Percentiles rank a stretch among this genome's conserved stretches.
phyloP scores from a whole-genome alignment of 169 alveolate species.

The Neospora caninum region DNA sequence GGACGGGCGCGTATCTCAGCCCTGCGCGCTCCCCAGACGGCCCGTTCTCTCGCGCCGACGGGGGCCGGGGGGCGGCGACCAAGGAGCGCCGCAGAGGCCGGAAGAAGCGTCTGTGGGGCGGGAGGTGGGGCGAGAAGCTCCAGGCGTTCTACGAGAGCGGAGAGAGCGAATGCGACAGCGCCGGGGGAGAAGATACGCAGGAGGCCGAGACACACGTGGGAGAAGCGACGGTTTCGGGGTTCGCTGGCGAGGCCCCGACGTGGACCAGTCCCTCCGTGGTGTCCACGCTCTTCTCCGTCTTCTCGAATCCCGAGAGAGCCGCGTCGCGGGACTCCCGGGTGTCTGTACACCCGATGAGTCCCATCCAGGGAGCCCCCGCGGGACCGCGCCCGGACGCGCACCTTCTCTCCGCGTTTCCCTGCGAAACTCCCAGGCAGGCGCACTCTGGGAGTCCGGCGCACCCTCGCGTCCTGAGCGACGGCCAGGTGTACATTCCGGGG shows the following conservation, averaged over 20 bases:
- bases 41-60: not conserved
- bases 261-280: not conserved
- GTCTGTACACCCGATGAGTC: not conserved
- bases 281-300: not conserved
- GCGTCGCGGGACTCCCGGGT: not conserved
- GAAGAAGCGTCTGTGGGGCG: constrained; percentile 35
- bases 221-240: not conserved
- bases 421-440: not conserved
- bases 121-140: constrained; percentile 25
- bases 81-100: not conserved
- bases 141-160: constrained; percentile 32
- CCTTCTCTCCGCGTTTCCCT: too few relatives aligned
- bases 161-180: not conserved
- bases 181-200: not conserved
- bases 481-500: constrained; percentile 11
- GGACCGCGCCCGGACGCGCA: too few relatives aligned
- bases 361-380: too few relatives aligned
- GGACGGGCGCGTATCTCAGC: not conserved
- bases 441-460: not conserved
- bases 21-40: not conserved
- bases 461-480: not conserved
- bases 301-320: not conserved
- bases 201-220: not conserved
- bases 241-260: not conserved
- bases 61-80: not conserved